phyloP scores from a whole-genome alignment of 2,329 filamentous ascomycete species.

The Alternaria dauci region DNA sequence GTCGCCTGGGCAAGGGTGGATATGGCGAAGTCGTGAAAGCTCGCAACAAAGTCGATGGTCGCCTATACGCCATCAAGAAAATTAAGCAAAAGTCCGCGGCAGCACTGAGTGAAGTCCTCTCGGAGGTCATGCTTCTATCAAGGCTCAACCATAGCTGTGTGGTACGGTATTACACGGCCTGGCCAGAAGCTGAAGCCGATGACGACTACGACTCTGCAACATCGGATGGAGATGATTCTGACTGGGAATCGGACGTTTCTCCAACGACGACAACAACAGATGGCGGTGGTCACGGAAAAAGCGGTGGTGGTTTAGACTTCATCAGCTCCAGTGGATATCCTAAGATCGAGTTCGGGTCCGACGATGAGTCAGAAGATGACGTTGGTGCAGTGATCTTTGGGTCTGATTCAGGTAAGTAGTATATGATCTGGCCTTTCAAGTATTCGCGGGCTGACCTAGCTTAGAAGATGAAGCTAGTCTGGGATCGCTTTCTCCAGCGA shows the following conservation, averaged over 20 bases:
- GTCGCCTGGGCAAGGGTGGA: slow-evolving; percentile 87
- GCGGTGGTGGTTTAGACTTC: slow-evolving; percentile 83
- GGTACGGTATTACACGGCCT: slow-evolving; percentile 93
- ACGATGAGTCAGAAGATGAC: slow-evolving; percentile 53
- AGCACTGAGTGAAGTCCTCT: slow-evolving; percentile 78
- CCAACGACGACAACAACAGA: slow-evolving; percentile 33
- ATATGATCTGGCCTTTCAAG: background rate
- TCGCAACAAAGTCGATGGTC: slow-evolving; percentile 89
- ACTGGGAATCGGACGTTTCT: slow-evolving; percentile 37
- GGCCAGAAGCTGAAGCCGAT: slow-evolving; percentile 75
- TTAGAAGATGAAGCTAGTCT: slow-evolving; percentile 55
- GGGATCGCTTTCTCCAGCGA: slow-evolving; percentile 46
- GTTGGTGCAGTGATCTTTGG: slow-evolving; percentile 48
- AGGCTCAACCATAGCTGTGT: slow-evolving; percentile 87
- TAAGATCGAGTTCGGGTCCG: slow-evolving; percentile 79
- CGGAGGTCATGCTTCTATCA: slow-evolving; percentile 88
- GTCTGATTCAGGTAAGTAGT: slow-evolving; percentile 48
- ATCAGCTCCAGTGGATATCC: slow-evolving; percentile 85
- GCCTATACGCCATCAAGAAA: slow-evolving; percentile 96
- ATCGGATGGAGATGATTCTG: slow-evolving; percentile 40
- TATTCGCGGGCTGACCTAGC: slow-evolving; percentile 15
- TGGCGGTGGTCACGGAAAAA: slow-evolving; percentile 69
- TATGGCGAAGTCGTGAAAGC: slow-evolving; percentile 98
- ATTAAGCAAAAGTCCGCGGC: slow-evolving; percentile 83
- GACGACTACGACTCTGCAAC: slow-evolving; percentile 41